These are phyloP conservation scores for Debaryomyces castellii DNA, from an alignment of 805 yeast genomes.

Conservation along the genomic window DNA sequence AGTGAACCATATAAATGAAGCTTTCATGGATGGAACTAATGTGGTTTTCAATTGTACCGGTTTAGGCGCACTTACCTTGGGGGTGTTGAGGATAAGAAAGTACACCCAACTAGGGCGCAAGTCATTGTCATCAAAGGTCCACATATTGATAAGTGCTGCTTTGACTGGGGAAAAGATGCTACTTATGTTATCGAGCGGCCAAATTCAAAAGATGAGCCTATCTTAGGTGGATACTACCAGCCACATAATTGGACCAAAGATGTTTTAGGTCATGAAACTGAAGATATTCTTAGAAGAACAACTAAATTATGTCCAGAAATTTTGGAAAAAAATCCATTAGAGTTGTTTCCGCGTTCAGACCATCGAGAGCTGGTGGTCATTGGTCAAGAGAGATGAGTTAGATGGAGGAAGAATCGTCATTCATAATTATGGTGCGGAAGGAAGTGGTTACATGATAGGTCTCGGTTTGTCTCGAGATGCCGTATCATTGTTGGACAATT, in stretches of 20 bases:
- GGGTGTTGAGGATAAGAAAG: constrained; percentile 16
- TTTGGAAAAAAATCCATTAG: constrained; percentile 38
- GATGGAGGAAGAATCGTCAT: constrained; percentile 35
- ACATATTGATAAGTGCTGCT: constrained; percentile 18
- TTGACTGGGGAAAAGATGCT: constrained; percentile 18
- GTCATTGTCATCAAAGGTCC: constrained; percentile 27
- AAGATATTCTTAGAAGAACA: constrained; percentile 61
- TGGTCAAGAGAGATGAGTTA: constrained; percentile 56
- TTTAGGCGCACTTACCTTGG: constrained; percentile 18
- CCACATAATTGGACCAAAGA: constrained; percentile 61
- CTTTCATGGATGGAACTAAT: constrained; percentile 6
- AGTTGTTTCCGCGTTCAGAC: constrained; percentile 74
- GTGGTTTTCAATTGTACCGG: constrained; percentile 28
- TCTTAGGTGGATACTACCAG: constrained; percentile 76
- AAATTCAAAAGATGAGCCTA: constrained; percentile 16
- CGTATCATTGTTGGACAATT: neutral
- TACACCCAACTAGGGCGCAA: constrained; percentile 25
- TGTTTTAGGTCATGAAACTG: constrained; percentile 55
- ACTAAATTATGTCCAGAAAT: constrained; percentile 52
- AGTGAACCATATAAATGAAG: constrained; percentile 16
- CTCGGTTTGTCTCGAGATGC: constrained; percentile 57
- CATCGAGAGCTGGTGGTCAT: constrained; percentile 69
- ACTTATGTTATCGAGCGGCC: constrained; percentile 27
- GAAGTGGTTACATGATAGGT: constrained; percentile 68
- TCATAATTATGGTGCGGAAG: constrained; percentile 73